A percentile compares a stretch with the other conserved stretches of the same genome.
phyloP scores from a whole-genome alignment of 1,284 basidiomycete genomes.

The Pseudozyma hubeiensis region DNA sequence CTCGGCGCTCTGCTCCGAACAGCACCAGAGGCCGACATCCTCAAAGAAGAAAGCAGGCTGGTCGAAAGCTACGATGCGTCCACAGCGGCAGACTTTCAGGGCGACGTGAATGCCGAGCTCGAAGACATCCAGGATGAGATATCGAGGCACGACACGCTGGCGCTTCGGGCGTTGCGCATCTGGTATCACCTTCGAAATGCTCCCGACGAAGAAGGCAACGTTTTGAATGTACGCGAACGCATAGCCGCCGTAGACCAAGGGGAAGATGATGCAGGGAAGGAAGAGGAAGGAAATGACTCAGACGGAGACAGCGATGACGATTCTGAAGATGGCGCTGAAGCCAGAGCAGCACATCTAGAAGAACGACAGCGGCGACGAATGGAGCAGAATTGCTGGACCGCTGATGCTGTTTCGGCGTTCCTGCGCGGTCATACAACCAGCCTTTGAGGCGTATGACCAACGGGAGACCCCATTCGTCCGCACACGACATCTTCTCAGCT shows the following conservation, averaged over 20 bases:
- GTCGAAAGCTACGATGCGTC: conserved; percentile 46
- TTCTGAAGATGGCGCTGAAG: conserved; percentile 29
- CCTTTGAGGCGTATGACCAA: not conserved
- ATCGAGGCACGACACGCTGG: conserved; percentile 46
- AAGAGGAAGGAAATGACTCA: conserved; percentile 27
- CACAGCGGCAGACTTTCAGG: not conserved
- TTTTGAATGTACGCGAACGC: conserved; percentile 48
- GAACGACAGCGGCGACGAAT: conserved; percentile 20
- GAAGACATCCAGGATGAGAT: conserved; percentile 39
- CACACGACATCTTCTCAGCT: no score
- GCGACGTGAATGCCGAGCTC: conserved; percentile 21
- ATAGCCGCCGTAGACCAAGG: conserved; percentile 30
- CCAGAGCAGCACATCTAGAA: conserved; percentile 15
- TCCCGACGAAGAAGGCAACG: conserved; percentile 55
- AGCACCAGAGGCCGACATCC: conserved; percentile 52
- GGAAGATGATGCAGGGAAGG: conserved; percentile 41
- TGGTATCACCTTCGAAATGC: conserved; percentile 59
- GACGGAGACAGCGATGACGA: conserved; percentile 31
- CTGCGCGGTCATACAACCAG: conserved; percentile 24
- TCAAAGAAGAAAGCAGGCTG: conserved; percentile 36
- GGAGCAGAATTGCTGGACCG: conserved; percentile 36
- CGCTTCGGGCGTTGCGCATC: conserved; percentile 45
- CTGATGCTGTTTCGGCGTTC: conserved; percentile 36
- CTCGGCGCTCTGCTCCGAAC: conserved; percentile 59
- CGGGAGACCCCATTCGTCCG: no score